These are phyloP conservation scores for Prunus yedoensis DNA, from an alignment of 331 rosid genomes.

Conservation along the genomic window DNA sequence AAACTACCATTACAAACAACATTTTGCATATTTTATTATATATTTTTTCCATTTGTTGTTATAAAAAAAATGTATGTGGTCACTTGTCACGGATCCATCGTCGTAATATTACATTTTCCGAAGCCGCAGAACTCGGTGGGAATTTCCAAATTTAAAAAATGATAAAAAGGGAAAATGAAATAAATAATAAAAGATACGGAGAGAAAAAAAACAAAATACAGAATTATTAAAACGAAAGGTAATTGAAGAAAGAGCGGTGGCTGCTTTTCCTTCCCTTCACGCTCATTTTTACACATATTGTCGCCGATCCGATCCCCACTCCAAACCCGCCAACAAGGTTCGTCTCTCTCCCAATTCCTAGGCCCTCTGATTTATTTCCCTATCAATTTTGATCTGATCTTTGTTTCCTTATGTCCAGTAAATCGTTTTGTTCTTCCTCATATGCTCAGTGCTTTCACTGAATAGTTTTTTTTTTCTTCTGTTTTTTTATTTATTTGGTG, in stretches of 20 bases:
- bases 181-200: neutral
- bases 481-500: neutral
- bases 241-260: constrained; percentile 8
- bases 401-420: neutral
- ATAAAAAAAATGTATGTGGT: neutral
- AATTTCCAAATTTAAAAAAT: neutral
- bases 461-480: neutral
- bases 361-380: neutral
- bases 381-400: neutral
- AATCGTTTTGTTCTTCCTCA: neutral
- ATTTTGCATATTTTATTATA: too few relatives aligned
- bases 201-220: too few relatives aligned
- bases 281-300: neutral
- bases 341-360: neutral
- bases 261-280: neutral
- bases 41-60: too few relatives aligned
- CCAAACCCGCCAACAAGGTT: constrained; percentile 14
- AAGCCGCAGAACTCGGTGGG: neutral
- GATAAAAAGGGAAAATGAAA: neutral
- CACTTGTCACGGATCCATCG: neutral
- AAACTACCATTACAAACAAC: fast-evolving
- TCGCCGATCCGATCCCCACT: constrained; percentile 27
- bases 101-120: neutral
- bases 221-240: neutral
- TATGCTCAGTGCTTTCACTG: neutral